Evolutionary conservation across 2,329 filamentous ascomycete species (phyloP), one percentile per base, ranked within the genome.

Genomic region (Trichoderma koningii): DNA sequence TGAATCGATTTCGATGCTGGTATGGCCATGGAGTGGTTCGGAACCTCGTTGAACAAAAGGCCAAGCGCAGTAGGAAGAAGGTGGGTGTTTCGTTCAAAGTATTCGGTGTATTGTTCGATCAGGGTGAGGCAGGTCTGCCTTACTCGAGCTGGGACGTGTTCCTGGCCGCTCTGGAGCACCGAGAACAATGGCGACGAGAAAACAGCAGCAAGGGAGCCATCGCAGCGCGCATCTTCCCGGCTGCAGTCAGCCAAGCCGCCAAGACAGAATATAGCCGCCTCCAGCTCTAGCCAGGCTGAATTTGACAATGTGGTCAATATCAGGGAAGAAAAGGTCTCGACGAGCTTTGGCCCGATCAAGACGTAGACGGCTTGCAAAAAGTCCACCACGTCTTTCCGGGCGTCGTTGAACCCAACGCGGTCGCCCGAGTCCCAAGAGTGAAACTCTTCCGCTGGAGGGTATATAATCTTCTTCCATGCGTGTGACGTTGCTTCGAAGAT

Each of bases 361-460:
- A 87, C 81, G 70, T 88, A 93, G 3, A 89, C 85, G 2, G 89
- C 87, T 69, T 92, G 87, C 30, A 95, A 80, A 57, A 95, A 83
- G 73, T 96, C 91, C 57, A 85, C 83, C n/a, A 93, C 87, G 71
- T 96, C 92, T 69, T 90, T 88, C 34, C 92, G 84, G 55, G 91
- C 91, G 65, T 90, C 87, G 59, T 83, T 81, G 75, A 93, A 93
- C 0, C 83, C 86, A 57, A 84, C 82, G 45, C 85, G 85, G 41
- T 91, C 87, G 26, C 86, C 85, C 5, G 87, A 86, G 67, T 91
- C 89, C 91, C 91, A 94, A 0, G 81, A 79, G 34, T 81, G 80
- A 53, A 88, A 85, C 7, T 82, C 78, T 10, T 84, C 80, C 1
- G 79, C 70, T 0, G 86, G 78, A 4, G 91, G 89, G 67, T 90